Base-by-base conservation (phyloP, 179 eudicot species). In the Silene coronaria region DNA sequence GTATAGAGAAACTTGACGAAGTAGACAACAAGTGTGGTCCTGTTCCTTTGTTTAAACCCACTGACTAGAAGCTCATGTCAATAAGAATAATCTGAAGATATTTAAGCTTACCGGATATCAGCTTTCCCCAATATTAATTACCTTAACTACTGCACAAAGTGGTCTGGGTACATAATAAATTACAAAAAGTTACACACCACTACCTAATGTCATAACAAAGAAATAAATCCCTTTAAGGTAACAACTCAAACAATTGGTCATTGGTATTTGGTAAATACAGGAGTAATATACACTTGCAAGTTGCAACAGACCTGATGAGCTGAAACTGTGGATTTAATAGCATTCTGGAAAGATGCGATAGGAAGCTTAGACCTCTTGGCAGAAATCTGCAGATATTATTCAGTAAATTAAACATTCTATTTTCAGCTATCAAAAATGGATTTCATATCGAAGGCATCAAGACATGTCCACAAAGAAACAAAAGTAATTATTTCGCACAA, bases 311-410 rank as follows among this genome's bases (percentile, higher is more conserved):
- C 98, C 98, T 94, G 98, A 74, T 94, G 84, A 78, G 81, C 81
- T 78, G 80, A 85, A 30, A 90, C 42, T 13, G 89, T 83, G 3
- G 97, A 92, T 70, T 86, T 84, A 68, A 94, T 88, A 70, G 32
- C 80, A 81, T 92, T 87, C 76, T 75, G 83, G 78, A 90, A 94
- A 55, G 92, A 80, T 61, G 97, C 89, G 84, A 94, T 94, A 30
- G 98, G 97, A 82, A 94, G 98, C 84, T 85, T 89, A 28, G 92
- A 87, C 81, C 91, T 90, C 73, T 71, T 75, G 78, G 82, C 85
- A 28, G 75, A 69, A 64, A 93, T 86, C 98, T 93, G 90, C 76
- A 71, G 22, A 42, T 45, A 70, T 48, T 32, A 75, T 80, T 36
- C 55, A 73, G 75, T 34, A 73, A 5, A 28, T 22, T 27, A 36